Percentiles rank a stretch among this genome's conserved stretches.
Evolutionary conservation across 257 asterid genomes (phyloP).

Genomic region (Gentiana macrophylla): DNA sequence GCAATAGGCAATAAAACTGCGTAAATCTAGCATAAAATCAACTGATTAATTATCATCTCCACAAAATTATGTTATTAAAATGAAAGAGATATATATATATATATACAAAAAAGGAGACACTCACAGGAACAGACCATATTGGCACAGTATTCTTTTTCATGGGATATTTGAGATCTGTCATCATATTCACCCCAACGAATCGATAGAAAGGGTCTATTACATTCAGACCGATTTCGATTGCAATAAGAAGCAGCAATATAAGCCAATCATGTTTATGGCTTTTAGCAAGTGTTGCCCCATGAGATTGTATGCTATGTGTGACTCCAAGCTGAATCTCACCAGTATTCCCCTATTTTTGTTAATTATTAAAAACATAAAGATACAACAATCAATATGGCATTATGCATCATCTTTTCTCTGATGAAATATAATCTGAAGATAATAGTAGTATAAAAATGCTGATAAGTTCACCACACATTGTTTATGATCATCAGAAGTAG

Average conservation of each 20-base stretch:
- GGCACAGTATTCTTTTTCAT: slow-evolving; percentile 77
- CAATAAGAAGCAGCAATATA: slow-evolving; percentile 48
- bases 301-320: slow-evolving; percentile 53
- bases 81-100: neutral
- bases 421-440: too few species aligned
- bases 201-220: slow-evolving; percentile 56
- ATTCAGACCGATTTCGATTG: slow-evolving; percentile 37
- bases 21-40: slow-evolving; percentile 31
- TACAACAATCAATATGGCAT: too few species aligned
- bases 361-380: neutral
- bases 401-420: too few species aligned
- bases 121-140: slow-evolving; percentile 83
- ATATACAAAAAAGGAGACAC: slow-evolving; percentile 7
- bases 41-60: neutral
- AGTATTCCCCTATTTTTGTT: slow-evolving; percentile 25
- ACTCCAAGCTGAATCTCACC: slow-evolving; percentile 32
- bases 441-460: too few species aligned
- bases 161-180: slow-evolving; percentile 72
- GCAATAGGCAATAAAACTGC: slow-evolving; percentile 61
- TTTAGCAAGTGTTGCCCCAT: slow-evolving; percentile 50
- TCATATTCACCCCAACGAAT: slow-evolving; percentile 66
- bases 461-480: too few species aligned
- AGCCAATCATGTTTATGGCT: slow-evolving; percentile 75
- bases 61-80: neutral
- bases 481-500: too few species aligned